These are phyloP conservation scores for Lagenidium giganteum DNA, from an alignment of 352 stramenopile genomes.

Conservation along the genomic window DNA sequence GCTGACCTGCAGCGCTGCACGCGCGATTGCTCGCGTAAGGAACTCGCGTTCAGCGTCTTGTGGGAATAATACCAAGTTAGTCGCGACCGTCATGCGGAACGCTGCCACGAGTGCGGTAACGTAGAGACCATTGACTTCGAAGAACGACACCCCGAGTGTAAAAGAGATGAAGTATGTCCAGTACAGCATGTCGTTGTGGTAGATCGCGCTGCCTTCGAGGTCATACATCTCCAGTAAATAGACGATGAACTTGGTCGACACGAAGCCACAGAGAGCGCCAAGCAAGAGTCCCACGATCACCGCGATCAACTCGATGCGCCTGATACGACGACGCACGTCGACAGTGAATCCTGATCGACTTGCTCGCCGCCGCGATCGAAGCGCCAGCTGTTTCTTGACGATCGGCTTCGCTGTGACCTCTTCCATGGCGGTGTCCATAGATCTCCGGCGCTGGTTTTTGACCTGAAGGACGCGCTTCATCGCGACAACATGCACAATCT, in stretches of 20 bases:
- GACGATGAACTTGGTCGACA: constrained; percentile 30
- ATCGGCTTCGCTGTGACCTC: no score
- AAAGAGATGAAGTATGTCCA: constrained; percentile 31
- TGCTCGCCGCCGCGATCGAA: no score
- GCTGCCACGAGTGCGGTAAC: constrained; percentile 27
- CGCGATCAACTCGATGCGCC: constrained; percentile 25
- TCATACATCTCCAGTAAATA: no score
- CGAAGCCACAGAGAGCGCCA: constrained; percentile 26
- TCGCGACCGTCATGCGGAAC: constrained; percentile 34
- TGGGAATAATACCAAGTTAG: constrained; percentile 34
- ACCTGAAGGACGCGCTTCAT: no score
- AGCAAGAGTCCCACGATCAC: constrained; percentile 18
- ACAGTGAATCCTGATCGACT: constrained; percentile 24
- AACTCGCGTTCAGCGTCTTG: constrained; percentile 48
- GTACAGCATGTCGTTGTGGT: no score
- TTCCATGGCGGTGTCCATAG: no score
- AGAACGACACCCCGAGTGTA: constrained; percentile 37
- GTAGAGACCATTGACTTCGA: constrained; percentile 43
- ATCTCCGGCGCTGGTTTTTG: no score
- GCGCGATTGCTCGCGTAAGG: constrained; percentile 35
- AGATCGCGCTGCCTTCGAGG: constrained; percentile 4
- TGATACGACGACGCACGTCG: constrained; percentile 19
- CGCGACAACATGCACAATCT: no score
- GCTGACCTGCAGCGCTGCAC: constrained; percentile 39
- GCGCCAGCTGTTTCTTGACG: no score